phyloP scores from a whole-genome alignment of 371 early-diverging fungal species.

The Mucor velutinosus region DNA sequence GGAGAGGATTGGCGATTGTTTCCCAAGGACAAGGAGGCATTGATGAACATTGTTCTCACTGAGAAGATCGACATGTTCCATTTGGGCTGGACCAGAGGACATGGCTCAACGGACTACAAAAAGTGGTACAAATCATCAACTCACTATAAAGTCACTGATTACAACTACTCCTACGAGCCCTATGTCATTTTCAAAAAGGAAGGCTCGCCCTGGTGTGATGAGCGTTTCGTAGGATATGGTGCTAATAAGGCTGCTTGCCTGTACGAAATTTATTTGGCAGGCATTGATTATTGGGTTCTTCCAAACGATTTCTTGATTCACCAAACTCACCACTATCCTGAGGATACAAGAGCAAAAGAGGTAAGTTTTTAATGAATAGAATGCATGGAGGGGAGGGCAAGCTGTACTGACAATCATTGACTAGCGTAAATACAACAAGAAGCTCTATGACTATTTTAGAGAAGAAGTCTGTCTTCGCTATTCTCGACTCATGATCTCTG shows the following conservation, averaged over 20 bases:
- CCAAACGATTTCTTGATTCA: slow-evolving; percentile 69
- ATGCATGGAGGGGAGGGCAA: neutral
- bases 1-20: slow-evolving; percentile 55
- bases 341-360: slow-evolving; percentile 63
- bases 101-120: slow-evolving; percentile 61
- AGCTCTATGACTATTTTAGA: slow-evolving; percentile 64
- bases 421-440: slow-evolving; percentile 67
- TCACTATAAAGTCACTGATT: slow-evolving; percentile 53
- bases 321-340: slow-evolving; percentile 68
- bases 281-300: slow-evolving; percentile 65
- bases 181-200: slow-evolving; percentile 66
- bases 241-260: slow-evolving; percentile 74
- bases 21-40: slow-evolving; percentile 49
- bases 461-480: slow-evolving; percentile 61
- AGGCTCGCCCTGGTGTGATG: slow-evolving; percentile 69
- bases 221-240: slow-evolving; percentile 71
- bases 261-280: slow-evolving; percentile 67
- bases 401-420: neutral
- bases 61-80: slow-evolving; percentile 64
- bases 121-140: slow-evolving; percentile 52
- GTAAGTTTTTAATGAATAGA: slow-evolving; percentile 28
- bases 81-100: slow-evolving; percentile 55
- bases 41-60: slow-evolving; percentile 43
- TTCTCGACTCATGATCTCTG: slow-evolving; percentile 25
- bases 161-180: slow-evolving; percentile 65